A percentile compares a stretch with the other conserved stretches of the same genome.
These are phyloP conservation scores for Podospora tetraspora DNA, from an alignment of 495 filamentous ascomycete genomes.

Conservation along the genomic window DNA sequence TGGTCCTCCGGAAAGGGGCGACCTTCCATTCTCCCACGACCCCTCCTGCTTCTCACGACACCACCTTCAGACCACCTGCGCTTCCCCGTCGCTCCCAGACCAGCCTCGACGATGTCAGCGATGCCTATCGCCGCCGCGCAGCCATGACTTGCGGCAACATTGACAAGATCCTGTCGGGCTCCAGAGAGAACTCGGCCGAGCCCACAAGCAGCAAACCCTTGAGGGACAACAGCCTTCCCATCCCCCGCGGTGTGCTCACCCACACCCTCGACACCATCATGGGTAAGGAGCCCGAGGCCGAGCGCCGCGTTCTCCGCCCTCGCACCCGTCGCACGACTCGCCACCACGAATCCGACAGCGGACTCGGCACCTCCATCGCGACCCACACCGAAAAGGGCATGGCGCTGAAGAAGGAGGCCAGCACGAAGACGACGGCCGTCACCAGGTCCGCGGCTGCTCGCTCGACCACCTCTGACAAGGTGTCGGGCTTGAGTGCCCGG, in stretches of 20 bases:
- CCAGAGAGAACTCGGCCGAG: slow-evolving; percentile 26
- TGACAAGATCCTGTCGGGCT: slow-evolving; percentile 40
- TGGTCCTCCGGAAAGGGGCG: slow-evolving; percentile 55
- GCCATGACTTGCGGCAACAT: slow-evolving; percentile 47
- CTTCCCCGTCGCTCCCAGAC: slow-evolving; percentile 58
- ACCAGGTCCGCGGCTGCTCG: slow-evolving; percentile 46
- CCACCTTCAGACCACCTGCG: slow-evolving; percentile 43
- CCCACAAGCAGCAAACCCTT: slow-evolving; percentile 30
- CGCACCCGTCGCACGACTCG: slow-evolving; percentile 47
- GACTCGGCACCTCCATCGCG: slow-evolving; percentile 51
- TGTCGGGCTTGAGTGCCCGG: slow-evolving; percentile 43
- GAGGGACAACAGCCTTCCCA: slow-evolving; percentile 45
- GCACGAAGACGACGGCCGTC: slow-evolving; percentile 38
- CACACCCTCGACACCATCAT: slow-evolving; percentile 42
- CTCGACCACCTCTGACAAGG: slow-evolving; percentile 29
- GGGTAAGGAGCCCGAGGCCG: slow-evolving; percentile 34
- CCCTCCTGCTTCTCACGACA: slow-evolving; percentile 40
- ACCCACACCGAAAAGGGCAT: slow-evolving; percentile 34
- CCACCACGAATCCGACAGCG: slow-evolving; percentile 58
- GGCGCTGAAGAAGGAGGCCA: slow-evolving; percentile 27
- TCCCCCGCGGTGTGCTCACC: slow-evolving; percentile 48
- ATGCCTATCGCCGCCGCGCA: slow-evolving; percentile 49
- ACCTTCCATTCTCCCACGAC: slow-evolving; percentile 56
- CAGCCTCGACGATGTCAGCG: slow-evolving; percentile 57
- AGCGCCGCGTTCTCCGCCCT: slow-evolving; percentile 44